phyloP scores from a whole-genome alignment of 2,329 filamentous ascomycete genomes.

The Fusarium sp. region DNA sequence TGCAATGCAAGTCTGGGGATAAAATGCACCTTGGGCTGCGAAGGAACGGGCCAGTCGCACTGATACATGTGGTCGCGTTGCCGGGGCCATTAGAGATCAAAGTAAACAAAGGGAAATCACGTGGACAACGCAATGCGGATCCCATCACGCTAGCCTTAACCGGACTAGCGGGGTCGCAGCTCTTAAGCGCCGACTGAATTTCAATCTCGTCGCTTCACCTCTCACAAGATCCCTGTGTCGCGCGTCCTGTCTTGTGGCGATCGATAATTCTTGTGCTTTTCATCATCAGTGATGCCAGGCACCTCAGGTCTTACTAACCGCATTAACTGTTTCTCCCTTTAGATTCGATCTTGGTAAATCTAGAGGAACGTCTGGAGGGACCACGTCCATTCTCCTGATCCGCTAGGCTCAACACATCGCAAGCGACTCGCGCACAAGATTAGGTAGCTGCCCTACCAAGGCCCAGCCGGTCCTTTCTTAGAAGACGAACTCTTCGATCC shows the following conservation, averaged over 20 bases:
- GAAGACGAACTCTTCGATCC: background rate
- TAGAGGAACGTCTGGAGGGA: background rate
- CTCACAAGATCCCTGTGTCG: constrained; percentile 9
- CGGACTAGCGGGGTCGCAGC: constrained; percentile 25
- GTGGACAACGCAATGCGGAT: constrained; percentile 26
- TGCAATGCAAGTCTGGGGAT: constrained; percentile 33
- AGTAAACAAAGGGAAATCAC: constrained; percentile 44
- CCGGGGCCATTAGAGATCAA: constrained; percentile 33
- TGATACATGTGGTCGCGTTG: constrained; percentile 40
- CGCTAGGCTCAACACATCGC: background rate
- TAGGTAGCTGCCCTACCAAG: background rate
- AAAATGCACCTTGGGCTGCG: constrained; percentile 17
- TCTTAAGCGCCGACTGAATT: constrained; percentile 12
- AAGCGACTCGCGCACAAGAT: background rate
- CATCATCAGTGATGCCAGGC: background rate
- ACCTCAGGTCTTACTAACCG: background rate
- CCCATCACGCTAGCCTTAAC: constrained; percentile 17
- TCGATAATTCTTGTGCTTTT: background rate
- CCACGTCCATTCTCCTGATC: background rate
- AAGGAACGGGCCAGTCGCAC: constrained; percentile 31
- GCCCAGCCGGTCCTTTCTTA: background rate
- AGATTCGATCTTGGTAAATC: background rate
- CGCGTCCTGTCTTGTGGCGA: constrained; percentile 12
- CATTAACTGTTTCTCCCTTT: background rate
- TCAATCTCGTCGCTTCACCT: constrained; percentile 3